These are phyloP conservation scores for Hymenochaete sp. DNA, from an alignment of 1,284 basidiomycete species.

Conservation along the genomic window DNA sequence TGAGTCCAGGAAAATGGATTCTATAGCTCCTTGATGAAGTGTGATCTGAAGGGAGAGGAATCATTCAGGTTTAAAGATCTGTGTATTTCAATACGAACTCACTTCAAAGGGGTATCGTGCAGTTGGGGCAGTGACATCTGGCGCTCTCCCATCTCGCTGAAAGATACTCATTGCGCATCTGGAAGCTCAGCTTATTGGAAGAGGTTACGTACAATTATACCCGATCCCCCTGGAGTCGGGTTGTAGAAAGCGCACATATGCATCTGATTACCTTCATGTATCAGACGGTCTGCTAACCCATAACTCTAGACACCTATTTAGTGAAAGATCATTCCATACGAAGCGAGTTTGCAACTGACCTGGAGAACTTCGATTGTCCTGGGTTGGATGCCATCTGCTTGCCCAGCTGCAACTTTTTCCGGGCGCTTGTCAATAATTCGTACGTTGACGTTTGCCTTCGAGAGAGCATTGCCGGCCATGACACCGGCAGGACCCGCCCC, in stretches of 20 bases:
- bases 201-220: constrained; percentile 26
- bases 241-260: constrained; percentile 67
- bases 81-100: not conserved
- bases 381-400: constrained; percentile 74
- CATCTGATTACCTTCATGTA: constrained; percentile 61
- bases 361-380: constrained; percentile 72
- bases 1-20: constrained; percentile 59
- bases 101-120: constrained; percentile 16
- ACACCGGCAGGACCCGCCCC: constrained; percentile 52
- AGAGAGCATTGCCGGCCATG: constrained; percentile 58
- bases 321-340: constrained; percentile 2
- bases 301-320: constrained; percentile 45
- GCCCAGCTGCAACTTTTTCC: constrained; percentile 51
- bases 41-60: constrained; percentile 39
- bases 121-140: constrained; percentile 47
- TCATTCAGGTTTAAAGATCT: not conserved
- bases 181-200: not conserved
- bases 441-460: constrained; percentile 49
- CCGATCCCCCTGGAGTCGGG: constrained; percentile 49
- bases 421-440: constrained; percentile 59
- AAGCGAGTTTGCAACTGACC: constrained; percentile 27
- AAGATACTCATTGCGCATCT: not conserved
- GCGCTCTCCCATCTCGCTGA: constrained; percentile 52
- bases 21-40: constrained; percentile 69
- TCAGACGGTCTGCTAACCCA: constrained; percentile 55